Evolutionary conservation across 805 yeast species (phyloP), one percentile per base, ranked within the genome.

Genomic region (Tetrapisispora pingtungensis): DNA sequence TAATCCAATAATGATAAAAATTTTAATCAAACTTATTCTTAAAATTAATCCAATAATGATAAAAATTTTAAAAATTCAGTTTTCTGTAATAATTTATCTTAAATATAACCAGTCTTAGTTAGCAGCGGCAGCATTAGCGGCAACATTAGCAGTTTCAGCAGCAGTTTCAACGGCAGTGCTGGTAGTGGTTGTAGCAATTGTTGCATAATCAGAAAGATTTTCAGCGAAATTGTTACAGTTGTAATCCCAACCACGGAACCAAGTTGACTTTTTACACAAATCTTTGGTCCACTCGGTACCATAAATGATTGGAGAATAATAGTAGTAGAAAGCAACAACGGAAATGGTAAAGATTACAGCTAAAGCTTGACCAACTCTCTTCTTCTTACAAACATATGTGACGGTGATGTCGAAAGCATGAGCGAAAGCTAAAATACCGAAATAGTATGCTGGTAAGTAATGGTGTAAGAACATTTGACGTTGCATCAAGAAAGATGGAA

Each of bases 381-480:
- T 74, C 49, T 67, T 72, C 19, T 64, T 61, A 49, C 68, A 62
- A 35, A 68, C 53, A 50, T 72, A 74, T 18, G 62, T 55, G 32
- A 69, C 71, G 28, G 75, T 48, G 45, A 77, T 61, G 49, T 81
- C 84, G 40, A 80, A 65, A 46, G 72, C 67, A 51, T 82, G 88
- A 20, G 84, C 84, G 44, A 86, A 68, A 3, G 82, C 84, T 52
- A 86, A 70, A 43, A 84, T 71, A 41, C 86, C 93, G 65, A 94
- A 93, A 68, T 87, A 93, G 43, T 86, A 75, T 2, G 97, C 84
- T 46, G 96, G 97, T 53, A 93, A 68, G 63, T 90, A 90, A 64
- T 89, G 96, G 63, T 88, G 96, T 58, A 89, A 69, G 70, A 88
- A 90, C 64, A 88, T 66, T 66, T 89, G 96, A 67, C 96, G 79